Evolutionary conservation across 208 protist genomes (phyloP).

Genomic region (Crithidia thermophila): DNA sequence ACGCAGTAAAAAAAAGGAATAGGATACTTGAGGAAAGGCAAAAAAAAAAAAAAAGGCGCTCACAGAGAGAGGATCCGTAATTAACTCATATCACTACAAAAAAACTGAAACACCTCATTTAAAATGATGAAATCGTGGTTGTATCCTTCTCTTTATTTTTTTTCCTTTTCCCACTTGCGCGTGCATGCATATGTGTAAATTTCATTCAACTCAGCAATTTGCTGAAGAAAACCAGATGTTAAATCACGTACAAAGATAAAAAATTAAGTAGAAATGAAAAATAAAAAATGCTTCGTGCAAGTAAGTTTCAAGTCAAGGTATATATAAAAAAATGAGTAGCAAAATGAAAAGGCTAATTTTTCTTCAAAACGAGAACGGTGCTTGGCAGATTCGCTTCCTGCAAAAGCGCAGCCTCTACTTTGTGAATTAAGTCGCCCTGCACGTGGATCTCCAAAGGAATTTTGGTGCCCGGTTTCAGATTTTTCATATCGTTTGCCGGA

Average conservation of each 20-base stretch:
- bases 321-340: neutral
- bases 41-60: too few species aligned
- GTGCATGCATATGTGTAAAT: too few species aligned
- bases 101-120: neutral
- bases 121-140: too few species aligned
- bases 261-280: slow-evolving; percentile 7
- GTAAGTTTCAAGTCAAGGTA: neutral
- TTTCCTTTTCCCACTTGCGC: neutral
- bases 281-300: neutral
- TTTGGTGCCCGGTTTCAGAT: slow-evolving; percentile 63
- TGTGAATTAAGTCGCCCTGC: slow-evolving; percentile 43
- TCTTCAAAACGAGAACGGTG: slow-evolving; percentile 17
- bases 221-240: too few species aligned
- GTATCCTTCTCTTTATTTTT: neutral
- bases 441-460: slow-evolving; percentile 63
- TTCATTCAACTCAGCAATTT: too few species aligned
- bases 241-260: too few species aligned
- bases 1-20: too few species aligned
- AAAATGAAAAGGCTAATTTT: neutral
- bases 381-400: slow-evolving; percentile 45
- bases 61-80: too few species aligned
- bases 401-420: slow-evolving; percentile 39
- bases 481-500: slow-evolving; percentile 48
- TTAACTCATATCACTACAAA: too few species aligned
- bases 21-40: too few species aligned